Conservation (phyloP, 345 rosid genomes). For the Angophora floribunda region DNA sequence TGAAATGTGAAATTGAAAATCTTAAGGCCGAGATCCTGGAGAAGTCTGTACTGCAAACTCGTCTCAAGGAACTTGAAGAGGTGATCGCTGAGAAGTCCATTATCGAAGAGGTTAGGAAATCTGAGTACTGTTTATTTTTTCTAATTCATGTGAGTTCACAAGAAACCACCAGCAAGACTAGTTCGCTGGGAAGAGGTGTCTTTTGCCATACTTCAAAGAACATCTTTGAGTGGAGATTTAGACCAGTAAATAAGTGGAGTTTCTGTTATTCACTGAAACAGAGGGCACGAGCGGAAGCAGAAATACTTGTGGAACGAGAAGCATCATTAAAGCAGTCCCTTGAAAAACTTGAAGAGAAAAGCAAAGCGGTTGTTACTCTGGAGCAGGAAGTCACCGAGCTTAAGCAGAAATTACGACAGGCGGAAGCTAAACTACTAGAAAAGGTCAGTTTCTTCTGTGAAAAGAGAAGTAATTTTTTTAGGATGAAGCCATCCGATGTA, state of each 20-base stretch:
- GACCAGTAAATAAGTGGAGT: not conserved
- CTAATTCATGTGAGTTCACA: not conserved
- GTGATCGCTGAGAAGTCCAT: conserved; percentile 23
- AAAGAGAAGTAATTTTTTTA: not conserved
- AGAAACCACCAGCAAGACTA: not conserved
- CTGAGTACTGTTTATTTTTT: not conserved
- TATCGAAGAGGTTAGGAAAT: conserved; percentile 33
- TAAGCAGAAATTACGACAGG: conserved; percentile 52
- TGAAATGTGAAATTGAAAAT: conserved; percentile 32
- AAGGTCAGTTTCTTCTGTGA: conserved; percentile 36
- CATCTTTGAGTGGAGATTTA: not conserved
- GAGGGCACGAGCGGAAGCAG: conserved; percentile 34
- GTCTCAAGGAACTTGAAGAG: conserved; percentile 54
- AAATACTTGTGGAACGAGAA: conserved; percentile 41
- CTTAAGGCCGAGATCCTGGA: conserved; percentile 36
- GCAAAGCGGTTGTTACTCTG: conserved; percentile 32
- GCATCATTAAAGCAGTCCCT: conserved; percentile 47
- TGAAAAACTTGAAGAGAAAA: conserved; percentile 60
- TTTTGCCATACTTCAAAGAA: not conserved
- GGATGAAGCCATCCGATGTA: not conserved
- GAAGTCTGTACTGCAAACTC: conserved; percentile 41
- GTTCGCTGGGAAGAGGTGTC: not conserved
- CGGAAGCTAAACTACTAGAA: conserved; percentile 36
- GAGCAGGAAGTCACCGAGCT: conserved; percentile 58
- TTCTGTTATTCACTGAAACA: conserved; percentile 14